phyloP scores from a whole-genome alignment of 2,329 filamentous ascomycete genomes.

The Trichothecium roseum region DNA sequence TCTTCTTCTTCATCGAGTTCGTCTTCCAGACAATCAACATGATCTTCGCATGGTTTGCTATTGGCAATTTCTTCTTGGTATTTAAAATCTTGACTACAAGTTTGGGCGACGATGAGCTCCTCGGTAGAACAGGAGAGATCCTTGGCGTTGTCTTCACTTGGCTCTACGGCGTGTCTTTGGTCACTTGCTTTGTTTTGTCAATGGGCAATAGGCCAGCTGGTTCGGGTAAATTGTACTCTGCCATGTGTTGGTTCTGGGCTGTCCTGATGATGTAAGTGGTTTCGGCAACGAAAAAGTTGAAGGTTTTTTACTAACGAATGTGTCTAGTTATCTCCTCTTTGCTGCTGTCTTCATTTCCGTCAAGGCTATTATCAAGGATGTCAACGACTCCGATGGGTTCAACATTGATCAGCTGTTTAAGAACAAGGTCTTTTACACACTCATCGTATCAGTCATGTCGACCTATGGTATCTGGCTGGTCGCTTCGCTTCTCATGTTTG shows the following conservation, averaged over 20 bases:
- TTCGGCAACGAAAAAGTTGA: neutral
- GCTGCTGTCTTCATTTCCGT: slow-evolving; percentile 36
- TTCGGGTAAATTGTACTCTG: slow-evolving; percentile 86
- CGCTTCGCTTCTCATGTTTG: slow-evolving; percentile 86
- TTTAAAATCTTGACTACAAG: slow-evolving; percentile 94
- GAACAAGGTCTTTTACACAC: slow-evolving; percentile 82
- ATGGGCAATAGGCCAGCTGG: slow-evolving; percentile 92
- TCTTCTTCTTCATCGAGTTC: slow-evolving; percentile 88
- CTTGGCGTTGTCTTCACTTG: slow-evolving; percentile 89
- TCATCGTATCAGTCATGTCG: slow-evolving; percentile 84
- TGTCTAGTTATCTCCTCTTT: slow-evolving; percentile 71
- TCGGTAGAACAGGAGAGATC: slow-evolving; percentile 68
- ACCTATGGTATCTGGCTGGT: slow-evolving; percentile 92
- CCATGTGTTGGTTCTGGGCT: slow-evolving; percentile 98
- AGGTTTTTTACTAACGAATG: slow-evolving; percentile 11
- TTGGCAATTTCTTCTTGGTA: slow-evolving; percentile 98
- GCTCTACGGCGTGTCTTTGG: slow-evolving; percentile 83
- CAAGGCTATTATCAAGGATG: slow-evolving; percentile 30
- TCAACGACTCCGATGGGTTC: slow-evolving; percentile 53
- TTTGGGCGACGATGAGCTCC: slow-evolving; percentile 56
- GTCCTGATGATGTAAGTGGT: slow-evolving; percentile 74
- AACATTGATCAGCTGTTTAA: slow-evolving; percentile 64
- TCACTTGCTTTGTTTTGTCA: slow-evolving; percentile 90
- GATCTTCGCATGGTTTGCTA: slow-evolving; percentile 97
- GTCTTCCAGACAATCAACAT: slow-evolving; percentile 91